phyloP scores from a whole-genome alignment of 768 basidiomycete species.

The Paxillus involutus region DNA sequence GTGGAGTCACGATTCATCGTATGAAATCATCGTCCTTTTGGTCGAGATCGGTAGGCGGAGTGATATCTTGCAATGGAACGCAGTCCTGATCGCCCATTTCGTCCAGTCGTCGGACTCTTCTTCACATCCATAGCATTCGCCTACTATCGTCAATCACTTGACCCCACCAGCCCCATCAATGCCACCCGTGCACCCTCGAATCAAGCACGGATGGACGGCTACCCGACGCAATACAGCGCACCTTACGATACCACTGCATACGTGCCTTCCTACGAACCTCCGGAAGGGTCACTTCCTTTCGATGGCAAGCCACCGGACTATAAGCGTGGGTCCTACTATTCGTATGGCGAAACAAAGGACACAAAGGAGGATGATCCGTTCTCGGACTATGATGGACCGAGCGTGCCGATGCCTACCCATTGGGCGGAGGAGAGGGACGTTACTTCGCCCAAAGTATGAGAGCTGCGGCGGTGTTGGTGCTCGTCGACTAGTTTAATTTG shows the following conservation, averaged over 20 bases:
- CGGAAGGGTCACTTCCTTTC: slow-evolving; percentile 48
- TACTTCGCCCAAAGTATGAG: slow-evolving; percentile 22
- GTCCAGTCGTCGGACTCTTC: slow-evolving; percentile 52
- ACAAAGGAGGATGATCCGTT: slow-evolving; percentile 54
- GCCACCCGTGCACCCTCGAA: slow-evolving; percentile 41
- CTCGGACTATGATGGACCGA: slow-evolving; percentile 44
- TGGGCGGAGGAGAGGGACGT: slow-evolving; percentile 46
- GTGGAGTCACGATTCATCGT: slow-evolving; percentile 68
- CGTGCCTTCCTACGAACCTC: slow-evolving; percentile 44
- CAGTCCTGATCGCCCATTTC: neutral
- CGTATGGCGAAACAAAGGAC: slow-evolving; percentile 28
- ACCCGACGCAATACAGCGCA: slow-evolving; percentile 57
- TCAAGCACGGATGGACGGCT: slow-evolving; percentile 36
- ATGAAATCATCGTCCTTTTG: slow-evolving; percentile 63
- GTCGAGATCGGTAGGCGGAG: slow-evolving; percentile 52
- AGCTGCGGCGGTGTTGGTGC: neutral
- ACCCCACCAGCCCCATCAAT: slow-evolving; percentile 62
- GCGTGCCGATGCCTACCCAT: slow-evolving; percentile 33
- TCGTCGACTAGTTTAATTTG: neutral
- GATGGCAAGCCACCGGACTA: slow-evolving; percentile 55
- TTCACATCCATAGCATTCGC: slow-evolving; percentile 68
- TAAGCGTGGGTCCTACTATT: slow-evolving; percentile 34
- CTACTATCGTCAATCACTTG: slow-evolving; percentile 74
- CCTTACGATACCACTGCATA: slow-evolving; percentile 44
- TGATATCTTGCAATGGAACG: too few species aligned